phyloP scores from a whole-genome alignment of 768 basidiomycete genomes.

The Artomyces pyxidatus region DNA sequence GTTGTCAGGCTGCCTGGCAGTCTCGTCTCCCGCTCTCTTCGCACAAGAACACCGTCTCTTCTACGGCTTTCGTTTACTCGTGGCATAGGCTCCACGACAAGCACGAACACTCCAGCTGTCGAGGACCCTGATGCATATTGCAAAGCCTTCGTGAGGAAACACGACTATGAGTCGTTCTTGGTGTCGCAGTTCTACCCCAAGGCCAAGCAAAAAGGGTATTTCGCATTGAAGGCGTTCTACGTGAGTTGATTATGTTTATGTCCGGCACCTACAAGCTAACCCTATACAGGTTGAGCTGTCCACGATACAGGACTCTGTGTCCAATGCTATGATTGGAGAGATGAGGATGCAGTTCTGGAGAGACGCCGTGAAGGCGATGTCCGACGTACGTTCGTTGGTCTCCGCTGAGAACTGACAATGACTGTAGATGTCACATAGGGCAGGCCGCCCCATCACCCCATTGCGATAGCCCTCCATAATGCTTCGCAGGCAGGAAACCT shows the following conservation, averaged over 20 bases:
- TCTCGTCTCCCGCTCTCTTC: not conserved
- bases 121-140: constrained; percentile 55
- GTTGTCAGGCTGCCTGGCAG: not conserved
- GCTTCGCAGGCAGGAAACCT: constrained; percentile 42
- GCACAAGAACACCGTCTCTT: not conserved
- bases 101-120: constrained; percentile 8
- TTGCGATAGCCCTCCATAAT: constrained; percentile 64
- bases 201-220: constrained; percentile 56
- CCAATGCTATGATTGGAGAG: constrained; percentile 65
- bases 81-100: constrained; percentile 8
- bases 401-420: constrained; percentile 5
- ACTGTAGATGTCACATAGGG: constrained; percentile 37
- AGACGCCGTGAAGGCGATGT: constrained; percentile 63
- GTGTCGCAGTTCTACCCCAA: constrained; percentile 64
- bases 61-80: not conserved
- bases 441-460: constrained; percentile 72
- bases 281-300: constrained; percentile 61
- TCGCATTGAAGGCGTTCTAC: constrained; percentile 76
- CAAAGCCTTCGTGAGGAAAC: constrained; percentile 59
- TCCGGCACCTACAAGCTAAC: not conserved
- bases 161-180: constrained; percentile 78
- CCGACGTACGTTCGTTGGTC: constrained; percentile 39
- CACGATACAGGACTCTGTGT: constrained; percentile 67
- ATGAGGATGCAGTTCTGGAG: constrained; percentile 87
- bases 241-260: constrained; percentile 37